These are phyloP conservation scores for Colletotrichum sp. DNA, from an alignment of 2,329 filamentous ascomycete species.

Conservation along the genomic window DNA sequence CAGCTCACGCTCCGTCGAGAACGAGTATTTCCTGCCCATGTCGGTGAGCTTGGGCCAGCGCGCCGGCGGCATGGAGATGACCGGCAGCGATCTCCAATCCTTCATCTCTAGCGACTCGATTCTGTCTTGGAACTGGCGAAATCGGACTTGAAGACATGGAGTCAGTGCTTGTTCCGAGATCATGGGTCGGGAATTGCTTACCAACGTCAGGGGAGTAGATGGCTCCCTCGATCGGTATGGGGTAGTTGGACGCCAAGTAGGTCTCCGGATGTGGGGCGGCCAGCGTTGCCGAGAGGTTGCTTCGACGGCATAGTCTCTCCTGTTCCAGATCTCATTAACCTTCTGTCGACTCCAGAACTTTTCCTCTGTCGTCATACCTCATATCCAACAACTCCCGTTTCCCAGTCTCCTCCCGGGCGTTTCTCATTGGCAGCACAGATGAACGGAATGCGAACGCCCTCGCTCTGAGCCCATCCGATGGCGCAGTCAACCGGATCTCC, in stretches of 20 bases:
- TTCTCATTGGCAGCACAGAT: slow-evolving; percentile 80
- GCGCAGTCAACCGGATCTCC: slow-evolving; percentile 4
- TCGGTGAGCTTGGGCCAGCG: slow-evolving; percentile 76
- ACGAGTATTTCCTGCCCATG: slow-evolving; percentile 72
- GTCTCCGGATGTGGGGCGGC: slow-evolving; percentile 62
- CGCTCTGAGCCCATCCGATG: slow-evolving; percentile 15
- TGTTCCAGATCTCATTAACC: slow-evolving; percentile 32
- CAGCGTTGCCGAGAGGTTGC: slow-evolving; percentile 74
- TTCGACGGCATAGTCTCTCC: slow-evolving; percentile 77
- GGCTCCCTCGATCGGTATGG: slow-evolving; percentile 72
- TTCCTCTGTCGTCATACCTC: slow-evolving; percentile 27
- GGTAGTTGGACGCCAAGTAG: slow-evolving; percentile 63
- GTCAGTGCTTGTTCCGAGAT: neutral
- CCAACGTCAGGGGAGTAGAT: slow-evolving; percentile 73
- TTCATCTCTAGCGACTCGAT: slow-evolving; percentile 62
- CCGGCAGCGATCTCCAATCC: slow-evolving; percentile 65
- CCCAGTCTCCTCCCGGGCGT: slow-evolving; percentile 81
- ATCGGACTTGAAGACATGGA: slow-evolving; percentile 61
- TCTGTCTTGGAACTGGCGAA: slow-evolving; percentile 71
- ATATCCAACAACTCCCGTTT: slow-evolving; percentile 58
- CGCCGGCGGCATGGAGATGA: slow-evolving; percentile 77
- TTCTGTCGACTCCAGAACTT: neutral
- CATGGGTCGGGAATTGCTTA: slow-evolving; percentile 38
- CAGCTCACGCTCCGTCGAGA: slow-evolving; percentile 72
- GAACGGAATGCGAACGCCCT: slow-evolving; percentile 59